Percentiles rank a stretch among this genome's conserved stretches.
These are phyloP conservation scores for Lachnellula arida DNA, from an alignment of 2,329 filamentous ascomycete species.

Conservation along the genomic window DNA sequence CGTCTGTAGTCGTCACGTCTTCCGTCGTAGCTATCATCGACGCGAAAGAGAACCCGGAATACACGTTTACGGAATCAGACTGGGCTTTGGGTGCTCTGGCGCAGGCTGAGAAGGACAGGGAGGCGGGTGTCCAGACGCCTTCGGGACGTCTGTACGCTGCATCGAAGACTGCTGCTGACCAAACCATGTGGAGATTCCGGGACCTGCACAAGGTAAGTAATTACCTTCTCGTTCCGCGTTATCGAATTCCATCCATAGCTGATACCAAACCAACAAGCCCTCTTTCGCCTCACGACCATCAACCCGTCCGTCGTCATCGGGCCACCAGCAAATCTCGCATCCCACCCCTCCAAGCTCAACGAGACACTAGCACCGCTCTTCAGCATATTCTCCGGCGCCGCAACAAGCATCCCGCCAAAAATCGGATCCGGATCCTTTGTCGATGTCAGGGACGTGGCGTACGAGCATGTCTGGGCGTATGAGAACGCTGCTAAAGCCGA, in stretches of 20 bases:
- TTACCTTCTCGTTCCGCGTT: too few relatives aligned
- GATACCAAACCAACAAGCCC: slow-evolving; percentile 26
- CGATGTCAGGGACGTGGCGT: slow-evolving; percentile 43
- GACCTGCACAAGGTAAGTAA: slow-evolving; percentile 28
- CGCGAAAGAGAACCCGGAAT: slow-evolving; percentile 18
- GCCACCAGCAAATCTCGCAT: slow-evolving; percentile 34
- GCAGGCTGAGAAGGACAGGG: slow-evolving; percentile 28
- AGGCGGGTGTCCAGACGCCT: slow-evolving; percentile 18
- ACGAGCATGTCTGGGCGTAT: slow-evolving; percentile 35
- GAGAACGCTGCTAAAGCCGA: slow-evolving; percentile 35
- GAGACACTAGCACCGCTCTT: slow-evolving; percentile 33
- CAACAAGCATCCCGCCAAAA: slow-evolving; percentile 24
- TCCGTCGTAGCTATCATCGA: slow-evolving; percentile 29
- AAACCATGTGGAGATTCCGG: slow-evolving; percentile 37
- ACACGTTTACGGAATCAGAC: slow-evolving; percentile 23
- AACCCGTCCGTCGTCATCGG: slow-evolving; percentile 41
- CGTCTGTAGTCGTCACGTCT: slow-evolving; percentile 39
- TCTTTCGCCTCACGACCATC: slow-evolving; percentile 37
- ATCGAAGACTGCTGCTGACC: slow-evolving; percentile 37
- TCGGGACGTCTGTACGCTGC: slow-evolving; percentile 33
- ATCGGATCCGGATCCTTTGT: slow-evolving; percentile 32
- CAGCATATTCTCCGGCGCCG: slow-evolving; percentile 33
- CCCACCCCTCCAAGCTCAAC: slow-evolving; percentile 29
- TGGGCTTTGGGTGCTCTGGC: slow-evolving; percentile 32
- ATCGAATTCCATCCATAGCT: slow-evolving; percentile 6